phyloP scores from a whole-genome alignment of 495 filamentous ascomycete genomes.

The Neohortaea acidophila region DNA sequence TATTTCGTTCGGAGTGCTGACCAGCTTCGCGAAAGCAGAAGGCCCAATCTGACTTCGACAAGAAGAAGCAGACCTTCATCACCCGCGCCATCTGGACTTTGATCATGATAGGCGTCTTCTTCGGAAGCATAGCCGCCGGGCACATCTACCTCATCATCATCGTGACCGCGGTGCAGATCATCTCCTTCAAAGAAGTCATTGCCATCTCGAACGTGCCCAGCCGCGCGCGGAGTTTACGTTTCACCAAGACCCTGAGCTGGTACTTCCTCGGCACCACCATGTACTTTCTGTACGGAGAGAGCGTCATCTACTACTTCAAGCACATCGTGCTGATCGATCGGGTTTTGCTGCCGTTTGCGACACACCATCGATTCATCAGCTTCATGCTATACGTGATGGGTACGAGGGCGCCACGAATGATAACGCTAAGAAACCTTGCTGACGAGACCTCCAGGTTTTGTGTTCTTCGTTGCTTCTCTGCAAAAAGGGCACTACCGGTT shows the following conservation, averaged over 20 bases:
- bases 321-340: constrained; percentile 92
- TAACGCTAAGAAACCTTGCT: neutral
- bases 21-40: constrained; percentile 5
- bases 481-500: constrained; percentile 92
- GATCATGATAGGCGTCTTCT: constrained; percentile 91
- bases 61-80: constrained; percentile 97
- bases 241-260: constrained; percentile 95
- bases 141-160: constrained; percentile 93
- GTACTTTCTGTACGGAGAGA: constrained; percentile 98
- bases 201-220: constrained; percentile 92
- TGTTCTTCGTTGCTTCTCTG: constrained; percentile 95
- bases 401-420: constrained; percentile 31
- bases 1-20: constrained; percentile 7
- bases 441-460: constrained; percentile 53
- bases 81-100: constrained; percentile 96
- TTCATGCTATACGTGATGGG: constrained; percentile 95
- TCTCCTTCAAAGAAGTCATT: constrained; percentile 99
- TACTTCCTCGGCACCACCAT: constrained; percentile 97
- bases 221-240: constrained; percentile 73
- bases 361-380: constrained; percentile 96
- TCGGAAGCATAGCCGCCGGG: constrained; percentile 76
- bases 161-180: constrained; percentile 82
- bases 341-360: constrained; percentile 81
- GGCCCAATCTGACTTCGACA: constrained; percentile 65
- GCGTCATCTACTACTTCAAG: constrained; percentile 99